A percentile compares a stretch with the other conserved stretches of the same genome.
These are phyloP conservation scores for Juglanconis oblonga DNA, from an alignment of 2,329 filamentous ascomycete species.

Conservation along the genomic window DNA sequence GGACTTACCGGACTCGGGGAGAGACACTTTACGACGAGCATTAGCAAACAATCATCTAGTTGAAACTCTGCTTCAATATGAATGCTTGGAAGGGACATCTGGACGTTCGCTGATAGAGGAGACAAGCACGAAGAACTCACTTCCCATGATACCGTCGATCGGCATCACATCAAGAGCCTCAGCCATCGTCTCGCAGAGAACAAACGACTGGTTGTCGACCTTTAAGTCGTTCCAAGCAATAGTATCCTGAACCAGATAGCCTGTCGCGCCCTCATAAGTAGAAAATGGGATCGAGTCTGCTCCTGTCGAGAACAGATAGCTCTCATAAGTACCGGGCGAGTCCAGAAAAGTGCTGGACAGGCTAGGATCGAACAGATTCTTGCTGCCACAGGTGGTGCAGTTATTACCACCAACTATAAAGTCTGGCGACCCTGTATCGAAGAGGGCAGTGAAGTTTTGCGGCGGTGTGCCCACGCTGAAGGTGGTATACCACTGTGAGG, in stretches of 20 bases:
- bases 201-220: conserved; percentile 26
- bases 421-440: conserved; percentile 28
- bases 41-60: background rate
- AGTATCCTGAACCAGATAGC: conserved; percentile 27
- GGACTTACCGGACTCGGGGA: conserved; percentile 10
- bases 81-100: background rate
- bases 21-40: conserved; percentile 1
- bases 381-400: conserved; percentile 26
- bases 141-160: conserved; percentile 33
- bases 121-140: conserved; percentile 16
- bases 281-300: conserved; percentile 26
- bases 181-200: conserved; percentile 30
- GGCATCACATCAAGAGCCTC: conserved; percentile 24
- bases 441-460: conserved; percentile 29
- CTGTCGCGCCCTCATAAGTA: conserved; percentile 22
- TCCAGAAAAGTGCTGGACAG: conserved; percentile 28
- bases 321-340: conserved; percentile 19
- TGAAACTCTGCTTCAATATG: background rate
- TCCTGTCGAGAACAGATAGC: conserved; percentile 26
- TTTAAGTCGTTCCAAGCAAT: conserved; percentile 23
- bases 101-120: too few species aligned
- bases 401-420: conserved; percentile 27
- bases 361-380: conserved; percentile 25
- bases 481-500: conserved; percentile 19
- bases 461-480: conserved; percentile 18